These are phyloP conservation scores for Chernovozyma sophiae-reginae DNA, from an alignment of 1,139 yeast species.

Conservation along the genomic window DNA sequence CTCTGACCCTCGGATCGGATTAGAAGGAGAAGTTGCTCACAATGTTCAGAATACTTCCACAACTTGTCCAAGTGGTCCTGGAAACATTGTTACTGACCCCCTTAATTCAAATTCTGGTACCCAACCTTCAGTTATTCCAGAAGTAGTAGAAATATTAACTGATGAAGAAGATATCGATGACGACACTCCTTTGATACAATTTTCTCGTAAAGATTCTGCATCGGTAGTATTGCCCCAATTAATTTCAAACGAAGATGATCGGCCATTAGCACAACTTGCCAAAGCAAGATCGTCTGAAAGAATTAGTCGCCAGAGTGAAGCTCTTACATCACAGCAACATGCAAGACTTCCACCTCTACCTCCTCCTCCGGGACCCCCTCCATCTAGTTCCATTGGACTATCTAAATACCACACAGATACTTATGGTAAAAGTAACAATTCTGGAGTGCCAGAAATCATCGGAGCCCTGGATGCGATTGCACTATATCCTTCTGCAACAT, in stretches of 20 bases:
- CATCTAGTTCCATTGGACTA: not conserved
- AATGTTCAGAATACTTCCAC: too few relatives aligned
- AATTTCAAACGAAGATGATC: not conserved
- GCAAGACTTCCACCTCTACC: conserved; percentile 1
- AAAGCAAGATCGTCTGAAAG: not conserved
- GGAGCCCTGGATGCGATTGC: too few relatives aligned
- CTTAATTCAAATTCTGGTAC: too few relatives aligned
- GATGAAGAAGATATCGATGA: not conserved
- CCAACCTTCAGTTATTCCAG: too few relatives aligned
- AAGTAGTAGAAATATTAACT: not conserved
- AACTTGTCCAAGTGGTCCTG: too few relatives aligned
- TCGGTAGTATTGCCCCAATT: not conserved
- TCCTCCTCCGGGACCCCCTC: conserved; percentile 4
- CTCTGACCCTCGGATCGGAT: too few relatives aligned
- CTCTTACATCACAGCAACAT: not conserved
- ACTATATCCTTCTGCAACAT: too few relatives aligned
- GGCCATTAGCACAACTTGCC: not conserved
- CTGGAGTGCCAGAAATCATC: too few relatives aligned
- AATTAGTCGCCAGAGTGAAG: too few relatives aligned
- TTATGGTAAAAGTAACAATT: too few relatives aligned
- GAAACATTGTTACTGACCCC: too few relatives aligned
- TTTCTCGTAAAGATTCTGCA: not conserved
- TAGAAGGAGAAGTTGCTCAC: too few relatives aligned
- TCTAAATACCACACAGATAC: not conserved
- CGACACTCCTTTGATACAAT: not conserved